A percentile compares a stretch with the other conserved stretches of the same genome.
Conservation (phyloP, 345 rosid genomes). For the Turnera subulata region DNA sequence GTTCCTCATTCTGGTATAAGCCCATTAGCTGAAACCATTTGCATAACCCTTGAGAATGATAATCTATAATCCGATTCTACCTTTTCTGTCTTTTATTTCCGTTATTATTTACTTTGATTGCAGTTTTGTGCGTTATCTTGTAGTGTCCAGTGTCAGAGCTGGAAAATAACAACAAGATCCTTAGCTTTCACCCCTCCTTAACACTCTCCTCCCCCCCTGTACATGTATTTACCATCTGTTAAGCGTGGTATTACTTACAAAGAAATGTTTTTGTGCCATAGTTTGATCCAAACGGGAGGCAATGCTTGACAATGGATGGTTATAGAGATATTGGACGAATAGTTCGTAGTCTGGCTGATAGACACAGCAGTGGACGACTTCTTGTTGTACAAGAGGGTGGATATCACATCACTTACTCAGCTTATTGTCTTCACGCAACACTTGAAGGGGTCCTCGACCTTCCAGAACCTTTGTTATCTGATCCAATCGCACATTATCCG, state of each 20-base stretch:
- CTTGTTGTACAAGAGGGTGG: slow-evolving; percentile 95
- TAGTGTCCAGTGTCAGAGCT: too few species aligned
- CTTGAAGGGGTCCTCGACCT: slow-evolving; percentile 80
- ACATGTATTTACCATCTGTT: too few species aligned
- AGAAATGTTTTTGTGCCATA: slow-evolving; percentile 22
- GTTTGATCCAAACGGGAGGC: slow-evolving; percentile 96
- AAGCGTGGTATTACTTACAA: slow-evolving; percentile 2
- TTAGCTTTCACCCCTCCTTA: too few species aligned
- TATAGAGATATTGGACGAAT: slow-evolving; percentile 62
- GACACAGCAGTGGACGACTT: slow-evolving; percentile 50
- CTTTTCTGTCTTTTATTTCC: too few species aligned
- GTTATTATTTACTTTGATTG: too few species aligned
- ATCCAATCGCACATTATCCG: slow-evolving; percentile 66
- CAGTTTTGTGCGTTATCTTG: too few species aligned
- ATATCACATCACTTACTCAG: slow-evolving; percentile 80
- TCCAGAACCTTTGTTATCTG: slow-evolving; percentile 42
- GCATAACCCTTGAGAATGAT: too few species aligned
- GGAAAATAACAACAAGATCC: too few species aligned
- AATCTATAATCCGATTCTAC: too few species aligned
- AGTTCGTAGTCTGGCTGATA: slow-evolving; percentile 41
- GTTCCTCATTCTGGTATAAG: too few species aligned
- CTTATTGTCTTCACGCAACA: slow-evolving; percentile 83
- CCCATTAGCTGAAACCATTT: too few species aligned
- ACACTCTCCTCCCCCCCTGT: too few species aligned
- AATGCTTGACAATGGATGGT: slow-evolving; percentile 77